Evolutionary conservation across 2,329 filamentous ascomycete species (phyloP).

Genomic region (Metarhizium robertsii): DNA sequence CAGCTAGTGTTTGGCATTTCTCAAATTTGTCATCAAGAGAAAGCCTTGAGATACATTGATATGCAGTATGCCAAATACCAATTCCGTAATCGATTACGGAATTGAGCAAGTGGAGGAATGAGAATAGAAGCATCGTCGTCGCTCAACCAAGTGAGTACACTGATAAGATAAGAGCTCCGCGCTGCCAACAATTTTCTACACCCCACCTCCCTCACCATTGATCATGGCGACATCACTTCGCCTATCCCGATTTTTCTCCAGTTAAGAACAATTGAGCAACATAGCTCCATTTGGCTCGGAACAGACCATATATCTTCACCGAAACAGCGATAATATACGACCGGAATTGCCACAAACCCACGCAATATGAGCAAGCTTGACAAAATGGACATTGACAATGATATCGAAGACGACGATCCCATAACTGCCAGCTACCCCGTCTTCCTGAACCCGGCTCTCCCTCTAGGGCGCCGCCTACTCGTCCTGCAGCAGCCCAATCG

Average conservation of each 20-base stretch:
- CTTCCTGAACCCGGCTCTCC: conserved; percentile 68
- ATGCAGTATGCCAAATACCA: no score
- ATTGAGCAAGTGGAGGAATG: background rate
- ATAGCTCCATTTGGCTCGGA: background rate
- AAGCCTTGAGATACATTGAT: no score
- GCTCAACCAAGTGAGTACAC: background rate
- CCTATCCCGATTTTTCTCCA: background rate
- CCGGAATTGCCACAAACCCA: background rate
- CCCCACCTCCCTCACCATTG: background rate
- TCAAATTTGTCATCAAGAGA: no score
- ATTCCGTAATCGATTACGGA: no score
- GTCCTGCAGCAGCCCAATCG: conserved; percentile 88
- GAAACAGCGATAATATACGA: background rate
- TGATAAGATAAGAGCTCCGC: conserved; percentile 2
- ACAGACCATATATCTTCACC: background rate
- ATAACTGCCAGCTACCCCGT: conserved; percentile 71
- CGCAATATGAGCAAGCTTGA: conserved; percentile 3
- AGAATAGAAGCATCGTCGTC: background rate
- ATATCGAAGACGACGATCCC: conserved; percentile 48
- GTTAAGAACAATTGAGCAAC: background rate
- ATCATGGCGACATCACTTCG: background rate
- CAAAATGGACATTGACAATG: conserved; percentile 15
- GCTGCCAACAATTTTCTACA: conserved; percentile 1
- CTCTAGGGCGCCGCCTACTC: conserved; percentile 56
- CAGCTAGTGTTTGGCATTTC: no score